Evolutionary conservation across 805 yeast genomes (phyloP), one percentile per base, ranked within the genome.

Genomic region (Wickerhamiella siamensis): DNA sequence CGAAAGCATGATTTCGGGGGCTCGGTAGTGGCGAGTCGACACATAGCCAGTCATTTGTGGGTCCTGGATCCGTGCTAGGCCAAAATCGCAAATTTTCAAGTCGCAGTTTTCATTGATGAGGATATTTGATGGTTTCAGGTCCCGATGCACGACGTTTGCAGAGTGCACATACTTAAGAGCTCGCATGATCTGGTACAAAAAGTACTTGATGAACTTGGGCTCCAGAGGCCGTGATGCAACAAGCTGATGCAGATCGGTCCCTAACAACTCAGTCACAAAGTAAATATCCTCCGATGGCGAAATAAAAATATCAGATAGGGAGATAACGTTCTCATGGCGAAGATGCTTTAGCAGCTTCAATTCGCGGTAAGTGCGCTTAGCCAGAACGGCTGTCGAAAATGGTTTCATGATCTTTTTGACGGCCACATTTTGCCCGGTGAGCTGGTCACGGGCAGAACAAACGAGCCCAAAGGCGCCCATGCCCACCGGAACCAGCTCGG

Each of bases 401-500:
- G 99, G 98, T 60, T 86, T 88, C 95, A 88, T 83, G 53, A 91
- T 88, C 66, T 91, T 91, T 61, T 91, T 91, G 47, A 91, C 91
- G 38, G 99, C 99, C 31, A 91, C 98, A 51, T 80, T 83, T 61
- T 87, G 95, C 42, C 75, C 77, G 0, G 95, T 86, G 46, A 87
- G 71, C 51, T 79, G 83, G 62, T 91, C 98, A 43, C 79, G 75
- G 1, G 98, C 99, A 6, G 95, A 84, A 59, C 98, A 91, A 32
- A 91, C 99, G 16, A 91, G 71, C 4, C 99, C 99, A 59, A 91
- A 91, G 5, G 98, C 98, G 20, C 99, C 99, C 99, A 91, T 91
- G 0, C 99, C 99, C 39, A 91, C 95, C 2, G 99, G 98, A 56
- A 86, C 88, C 47, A 91, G 70, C 57, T 88, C 95, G 3, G 83